Percentiles rank a stretch among this genome's conserved stretches.
These are phyloP conservation scores for Agrocybe chaxingu DNA, from an alignment of 768 basidiomycete genomes.

Conservation along the genomic window DNA sequence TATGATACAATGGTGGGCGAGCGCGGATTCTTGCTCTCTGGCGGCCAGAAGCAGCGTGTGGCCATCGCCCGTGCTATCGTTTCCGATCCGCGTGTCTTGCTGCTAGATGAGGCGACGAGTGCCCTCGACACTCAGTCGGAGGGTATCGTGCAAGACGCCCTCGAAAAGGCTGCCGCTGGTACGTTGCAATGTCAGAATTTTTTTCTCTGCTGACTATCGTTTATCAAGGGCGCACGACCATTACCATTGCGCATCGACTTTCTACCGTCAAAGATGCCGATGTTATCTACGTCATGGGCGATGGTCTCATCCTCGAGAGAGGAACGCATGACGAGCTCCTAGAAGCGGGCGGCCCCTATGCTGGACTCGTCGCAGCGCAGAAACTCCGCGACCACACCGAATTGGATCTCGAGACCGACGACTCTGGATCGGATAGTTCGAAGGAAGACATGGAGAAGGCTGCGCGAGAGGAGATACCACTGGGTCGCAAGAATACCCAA, in stretches of 20 bases:
- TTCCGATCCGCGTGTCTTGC: constrained; percentile 76
- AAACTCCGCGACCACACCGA: constrained; percentile 56
- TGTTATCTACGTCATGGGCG: constrained; percentile 84
- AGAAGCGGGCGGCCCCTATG: constrained; percentile 58
- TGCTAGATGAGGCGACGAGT: constrained; percentile 84
- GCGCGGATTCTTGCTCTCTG: constrained; percentile 76
- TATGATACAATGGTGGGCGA: constrained; percentile 89
- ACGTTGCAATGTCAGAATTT: neutral
- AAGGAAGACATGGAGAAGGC: constrained; percentile 49
- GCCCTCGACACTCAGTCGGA: constrained; percentile 86
- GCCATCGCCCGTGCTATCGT: constrained; percentile 89
- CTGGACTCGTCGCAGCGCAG: constrained; percentile 72
- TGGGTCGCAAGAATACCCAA: constrained; percentile 52
- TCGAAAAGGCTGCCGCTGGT: constrained; percentile 79
- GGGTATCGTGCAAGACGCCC: constrained; percentile 85
- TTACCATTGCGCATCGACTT: constrained; percentile 73
- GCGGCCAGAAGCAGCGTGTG: constrained; percentile 84
- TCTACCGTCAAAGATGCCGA: constrained; percentile 83
- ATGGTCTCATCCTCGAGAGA: constrained; percentile 72
- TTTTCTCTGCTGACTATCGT: too few species aligned
- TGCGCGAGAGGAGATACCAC: constrained; percentile 54
- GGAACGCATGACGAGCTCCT: constrained; percentile 76
- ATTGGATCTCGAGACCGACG: constrained; percentile 15
- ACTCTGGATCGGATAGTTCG: constrained; percentile 25
- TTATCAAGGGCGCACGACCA: constrained; percentile 61